Evolutionary conservation across 225 moss, liverwort and hornwort species (phyloP), one percentile per base, ranked within the genome.

Genomic region (Climacium dendroides): DNA sequence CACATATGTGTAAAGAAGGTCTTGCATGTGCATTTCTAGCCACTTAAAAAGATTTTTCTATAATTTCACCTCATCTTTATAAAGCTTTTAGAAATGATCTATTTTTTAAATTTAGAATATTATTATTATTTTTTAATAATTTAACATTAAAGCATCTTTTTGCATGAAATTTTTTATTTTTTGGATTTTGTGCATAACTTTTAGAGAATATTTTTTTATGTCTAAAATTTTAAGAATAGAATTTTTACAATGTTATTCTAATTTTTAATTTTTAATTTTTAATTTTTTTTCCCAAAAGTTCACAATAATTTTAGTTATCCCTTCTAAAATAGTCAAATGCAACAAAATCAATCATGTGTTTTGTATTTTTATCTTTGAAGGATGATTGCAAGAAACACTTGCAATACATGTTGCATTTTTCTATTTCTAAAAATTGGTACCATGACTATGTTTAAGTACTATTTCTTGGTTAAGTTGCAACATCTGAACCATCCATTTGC

Each of bases 401-500:
- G 4, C 19, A 74, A 4, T 32, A 32, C 19, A 29, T 47, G 1
- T 47, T 47, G 29, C 0, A 0, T 47, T 47, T 29, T 41, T 73
- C 1, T 73, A 72, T 45, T 72, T 29, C 0, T 45, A 4, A 0
- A 72, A 28, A 10, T 10, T 15, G 1, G 3, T 72, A 15, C 3
- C 10, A 45, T 45, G 2, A 28, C 6, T 47, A 45, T 2, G 1
- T 73, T 47, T 18, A 16, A 73, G 3, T 73, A 18, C 1, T 29
- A 16, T 45, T 73, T 45, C 4, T 47, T 47, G 9, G 16, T 71
- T 71, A 13, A 26, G 2, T 43, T 26, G 4, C 5, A 72, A 72
- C 10, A 28, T 72, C 0, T 45, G 0, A 6, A 29, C 0, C 0
- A 0, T 18, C 0, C 1, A 0, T 28, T 45, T 0, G 2, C 1